phyloP scores from a whole-genome alignment of 768 basidiomycete species.

The Suillus fuscotomentosus region DNA sequence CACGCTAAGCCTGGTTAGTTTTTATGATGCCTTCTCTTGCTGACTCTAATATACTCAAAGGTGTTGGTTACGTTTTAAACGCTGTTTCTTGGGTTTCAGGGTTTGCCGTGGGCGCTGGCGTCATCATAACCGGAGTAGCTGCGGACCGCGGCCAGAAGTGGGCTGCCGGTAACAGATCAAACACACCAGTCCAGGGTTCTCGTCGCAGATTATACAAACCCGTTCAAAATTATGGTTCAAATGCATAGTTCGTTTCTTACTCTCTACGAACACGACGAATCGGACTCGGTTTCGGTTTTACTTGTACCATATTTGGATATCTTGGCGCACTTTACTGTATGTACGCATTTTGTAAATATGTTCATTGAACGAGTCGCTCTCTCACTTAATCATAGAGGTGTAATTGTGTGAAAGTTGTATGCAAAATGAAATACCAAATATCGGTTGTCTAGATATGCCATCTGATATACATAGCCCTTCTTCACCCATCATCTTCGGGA shows the following conservation, averaged over 20 bases:
- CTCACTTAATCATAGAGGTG: neutral
- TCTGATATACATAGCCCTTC: slow-evolving; percentile 32
- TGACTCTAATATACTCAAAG: slow-evolving; percentile 34
- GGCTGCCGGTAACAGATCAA: slow-evolving; percentile 77
- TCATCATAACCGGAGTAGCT: slow-evolving; percentile 60
- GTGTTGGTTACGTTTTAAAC: slow-evolving; percentile 58
- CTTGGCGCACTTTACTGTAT: neutral
- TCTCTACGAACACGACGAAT: neutral
- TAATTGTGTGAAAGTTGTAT: neutral
- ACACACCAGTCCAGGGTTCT: slow-evolving; percentile 33
- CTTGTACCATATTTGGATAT: slow-evolving; percentile 2
- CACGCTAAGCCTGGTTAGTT: slow-evolving; percentile 58
- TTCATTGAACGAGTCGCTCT: neutral
- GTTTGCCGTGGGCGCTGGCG: slow-evolving; percentile 48
- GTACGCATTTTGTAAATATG: neutral
- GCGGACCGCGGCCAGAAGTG: slow-evolving; percentile 52
- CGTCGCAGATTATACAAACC: slow-evolving; percentile 64
- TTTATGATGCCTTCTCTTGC: neutral
- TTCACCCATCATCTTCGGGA: slow-evolving; percentile 55
- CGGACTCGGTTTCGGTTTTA: neutral
- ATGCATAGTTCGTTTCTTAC: neutral
- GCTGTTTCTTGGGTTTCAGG: slow-evolving; percentile 60
- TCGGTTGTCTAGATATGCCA: neutral
- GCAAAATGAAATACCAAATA: neutral
- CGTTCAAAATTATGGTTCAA: slow-evolving; percentile 11